Evolutionary conservation across 78 protist species (phyloP).

Genomic region (Dictyostelium discoideum): DNA sequence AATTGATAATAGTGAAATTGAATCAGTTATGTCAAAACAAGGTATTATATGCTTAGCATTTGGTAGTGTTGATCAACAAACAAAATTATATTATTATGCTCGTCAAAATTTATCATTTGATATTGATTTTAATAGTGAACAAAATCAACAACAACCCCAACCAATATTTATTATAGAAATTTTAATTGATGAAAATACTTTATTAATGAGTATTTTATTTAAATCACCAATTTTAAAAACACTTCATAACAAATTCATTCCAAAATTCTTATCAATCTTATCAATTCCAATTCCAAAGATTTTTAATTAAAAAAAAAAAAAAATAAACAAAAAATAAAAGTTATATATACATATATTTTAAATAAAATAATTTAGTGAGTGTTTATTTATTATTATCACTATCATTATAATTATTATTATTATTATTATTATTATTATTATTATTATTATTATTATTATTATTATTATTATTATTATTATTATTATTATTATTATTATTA

Average conservation of each 20-base stretch:
- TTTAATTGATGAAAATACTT: constrained; percentile 26
- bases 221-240: constrained; percentile 25
- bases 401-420: too few relatives aligned
- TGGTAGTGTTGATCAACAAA: constrained; percentile 48
- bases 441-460: too few relatives aligned
- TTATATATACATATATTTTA: too few relatives aligned
- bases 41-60: constrained; percentile 53
- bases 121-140: not conserved
- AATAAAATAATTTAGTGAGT: too few relatives aligned
- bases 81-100: constrained; percentile 57
- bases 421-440: too few relatives aligned
- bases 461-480: not conserved
- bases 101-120: constrained; percentile 20
- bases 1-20: constrained; percentile 19
- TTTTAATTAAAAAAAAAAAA: not conserved
- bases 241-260: constrained; percentile 37
- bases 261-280: constrained; percentile 17
- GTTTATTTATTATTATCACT: too few relatives aligned
- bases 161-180: constrained; percentile 47
- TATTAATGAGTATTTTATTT: constrained; percentile 36
- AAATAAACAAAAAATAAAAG: not conserved
- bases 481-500: too few relatives aligned
- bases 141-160: not conserved
- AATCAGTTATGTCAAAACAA: not conserved
- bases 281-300: constrained; percentile 57